Base-by-base conservation (phyloP, 2,329 filamentous ascomycete species). In the Aspergillus tubingensis region DNA sequence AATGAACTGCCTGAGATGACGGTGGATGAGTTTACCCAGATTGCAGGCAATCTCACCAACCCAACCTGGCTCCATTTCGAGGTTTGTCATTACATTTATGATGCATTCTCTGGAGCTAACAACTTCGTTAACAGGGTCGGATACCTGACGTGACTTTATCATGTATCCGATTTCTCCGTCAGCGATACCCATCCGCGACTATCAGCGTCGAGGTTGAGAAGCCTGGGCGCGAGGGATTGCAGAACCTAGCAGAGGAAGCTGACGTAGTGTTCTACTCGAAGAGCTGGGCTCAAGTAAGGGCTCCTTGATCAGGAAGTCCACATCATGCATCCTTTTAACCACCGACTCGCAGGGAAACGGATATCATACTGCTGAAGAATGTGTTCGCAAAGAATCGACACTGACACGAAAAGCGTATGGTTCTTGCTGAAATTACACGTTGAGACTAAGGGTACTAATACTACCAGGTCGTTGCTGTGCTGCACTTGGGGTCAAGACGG, bases 181-280 rank as follows among this genome's bases (percentile, higher is more conserved):
- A 69, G 47, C 68, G 68, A 27, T 77, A 79, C 57, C 81, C 80
- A 25, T 70, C 67, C 4, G 77, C 80, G 50, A 80, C 68, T 50
- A 78, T 91, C 70, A 92, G 89, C 72, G 85, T 91, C 57, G 90
- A 92, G 74, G 78, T 89, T 44, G 89, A 92, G 76, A 91, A 90
- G 71, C 88, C 89, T 2, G 81, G 80, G 11, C 82, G 89, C 10
- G 72, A 76, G 27, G 87, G 86, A 2, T 79, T 91, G 58, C 76
- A 80, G 53, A 79, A 84, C 27, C 80, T 91, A 51, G 87, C 87
- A 25, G 78, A 79, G 39, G 80, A 83, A 66, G 88, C 88, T 23
- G 86, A 91, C 69, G 82, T 90, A 17, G 85, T 91, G n/a, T 91
- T 91, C 72, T 91, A 88, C 75, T 90, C 89, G 11, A 85, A 83